phyloP scores from a whole-genome alignment of 495 filamentous ascomycete species.

The Annulohypoxylon maeteangense region DNA sequence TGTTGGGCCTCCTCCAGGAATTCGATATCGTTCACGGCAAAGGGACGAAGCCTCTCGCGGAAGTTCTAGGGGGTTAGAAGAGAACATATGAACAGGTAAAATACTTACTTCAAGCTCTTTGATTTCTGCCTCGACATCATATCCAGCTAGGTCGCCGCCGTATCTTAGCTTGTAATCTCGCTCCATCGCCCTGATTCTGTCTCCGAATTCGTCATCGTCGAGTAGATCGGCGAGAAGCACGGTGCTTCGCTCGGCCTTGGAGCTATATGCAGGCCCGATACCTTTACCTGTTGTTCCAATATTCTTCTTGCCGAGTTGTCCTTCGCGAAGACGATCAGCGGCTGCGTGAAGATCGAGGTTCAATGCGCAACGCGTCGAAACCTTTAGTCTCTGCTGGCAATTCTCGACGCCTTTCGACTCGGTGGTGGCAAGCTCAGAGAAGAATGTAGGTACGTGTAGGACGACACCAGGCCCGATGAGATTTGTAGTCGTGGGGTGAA shows the following conservation, averaged over 20 bases:
- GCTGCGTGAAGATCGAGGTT: conserved; percentile 84
- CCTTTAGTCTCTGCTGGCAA: conserved; percentile 73
- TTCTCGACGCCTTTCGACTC: conserved; percentile 76
- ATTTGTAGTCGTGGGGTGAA: conserved; percentile 81
- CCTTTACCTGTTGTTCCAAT: conserved; percentile 71
- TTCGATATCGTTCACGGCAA: conserved; percentile 74
- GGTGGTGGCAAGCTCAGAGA: conserved; percentile 80
- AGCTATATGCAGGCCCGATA: conserved; percentile 85
- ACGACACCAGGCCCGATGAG: conserved; percentile 88
- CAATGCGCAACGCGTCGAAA: conserved; percentile 85
- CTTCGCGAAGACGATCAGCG: conserved; percentile 85
- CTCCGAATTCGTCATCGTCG: conserved; percentile 73
- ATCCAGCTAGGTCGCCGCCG: conserved; percentile 72
- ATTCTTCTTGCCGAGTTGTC: conserved; percentile 68
- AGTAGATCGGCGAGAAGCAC: conserved; percentile 81
- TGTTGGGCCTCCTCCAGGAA: conserved; percentile 67
- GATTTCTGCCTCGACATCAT: conserved; percentile 85
- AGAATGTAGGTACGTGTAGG: conserved; percentile 77
- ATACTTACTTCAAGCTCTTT: conserved; percentile 38
- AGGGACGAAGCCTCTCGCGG: conserved; percentile 71
- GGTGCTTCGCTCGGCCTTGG: conserved; percentile 80
- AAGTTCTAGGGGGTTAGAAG: conserved; percentile 67
- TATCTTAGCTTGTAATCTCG: conserved; percentile 75
- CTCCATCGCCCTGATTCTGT: conserved; percentile 73
- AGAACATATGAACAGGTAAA: conserved; percentile 13